Evolutionary conservation across 1,284 basidiomycete species (phyloP), one percentile per base, ranked within the genome.

Genomic region (Puccinia polysora): DNA sequence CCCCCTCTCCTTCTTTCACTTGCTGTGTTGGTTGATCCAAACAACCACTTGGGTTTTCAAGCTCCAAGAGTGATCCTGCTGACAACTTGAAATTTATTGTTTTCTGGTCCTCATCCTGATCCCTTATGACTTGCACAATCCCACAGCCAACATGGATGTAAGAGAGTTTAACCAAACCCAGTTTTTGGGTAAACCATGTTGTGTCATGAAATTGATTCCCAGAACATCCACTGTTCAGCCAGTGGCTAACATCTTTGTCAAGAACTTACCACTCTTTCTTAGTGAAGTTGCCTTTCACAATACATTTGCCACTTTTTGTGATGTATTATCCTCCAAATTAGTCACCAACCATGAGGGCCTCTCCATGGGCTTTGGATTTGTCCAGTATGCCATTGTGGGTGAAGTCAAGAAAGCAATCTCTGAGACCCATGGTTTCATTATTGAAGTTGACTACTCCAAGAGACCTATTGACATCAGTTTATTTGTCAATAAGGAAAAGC

Each of bases 341-440:
- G n/a, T n/a, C n/a, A n/a, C n/a, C n/a, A n/a, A n/a, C 53, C 25
- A 56, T 45, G 20, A 49, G 28, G 34, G 40, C 25, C 56, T 55
- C 45, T 72, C 73, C 4, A 77, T 75, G 12, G 76, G 78, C 2
- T 76, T 74, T 18, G 81, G 81, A 1, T 83, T 83, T 75, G 73
- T 84, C 64, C 86, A 86, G 0, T 85, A 88, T 73, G 87, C 86
- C 73, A 85, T 82, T 18, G 86, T 86, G 7, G 85, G 88, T 78
- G 77, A 84, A 71, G 84, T 82, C 14, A 83, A 85, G 0, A 79
- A 84, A 75, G 80, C 82, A 47, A 84, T 86, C 3, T 86, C 87
- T 76, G 81, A 86, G 73, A 82, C 81, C 0, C n/a, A 87, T 7
- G 83, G 87, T n/a, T 47, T 47, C 5, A 23, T 25, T 12, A 34